Conservation (phyloP, 2,329 filamentous ascomycete species). For the Diplodia corticola region DNA sequence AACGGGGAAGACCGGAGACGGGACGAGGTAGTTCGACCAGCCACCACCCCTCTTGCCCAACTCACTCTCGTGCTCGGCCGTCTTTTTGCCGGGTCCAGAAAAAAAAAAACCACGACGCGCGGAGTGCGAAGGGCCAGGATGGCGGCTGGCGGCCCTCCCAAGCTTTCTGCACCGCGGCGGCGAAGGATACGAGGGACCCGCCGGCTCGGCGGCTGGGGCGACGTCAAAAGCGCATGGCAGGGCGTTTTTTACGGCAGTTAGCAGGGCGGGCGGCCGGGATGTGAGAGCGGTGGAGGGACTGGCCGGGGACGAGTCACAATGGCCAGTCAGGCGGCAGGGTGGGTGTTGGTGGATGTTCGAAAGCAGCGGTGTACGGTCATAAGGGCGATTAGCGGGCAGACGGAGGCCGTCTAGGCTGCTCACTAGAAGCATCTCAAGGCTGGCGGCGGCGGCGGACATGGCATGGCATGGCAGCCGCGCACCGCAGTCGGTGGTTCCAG, state of each 20-base stretch:
- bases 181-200: neutral
- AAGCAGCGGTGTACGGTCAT: slow-evolving; percentile 17
- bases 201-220: neutral
- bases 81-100: neutral
- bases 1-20: neutral
- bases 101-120: neutral
- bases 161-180: neutral
- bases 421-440: neutral
- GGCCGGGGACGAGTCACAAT: slow-evolving; percentile 3
- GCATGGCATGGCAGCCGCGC: neutral
- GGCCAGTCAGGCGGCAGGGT: slow-evolving; percentile 9
- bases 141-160: neutral
- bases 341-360: neutral
- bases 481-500: neutral
- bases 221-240: neutral
- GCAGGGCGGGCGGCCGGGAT: neutral
- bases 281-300: neutral
- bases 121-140: neutral
- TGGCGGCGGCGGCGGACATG: neutral
- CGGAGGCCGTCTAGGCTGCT: neutral
- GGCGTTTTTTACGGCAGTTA: neutral
- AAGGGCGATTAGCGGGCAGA: slow-evolving; percentile 2
- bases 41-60: neutral
- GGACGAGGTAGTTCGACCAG: neutral
- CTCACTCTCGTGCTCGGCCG: neutral